A percentile compares a stretch with the other conserved stretches of the same genome.
These are phyloP conservation scores for Tolypocladium amazonense DNA, from an alignment of 2,329 filamentous ascomycete genomes.

Conservation along the genomic window DNA sequence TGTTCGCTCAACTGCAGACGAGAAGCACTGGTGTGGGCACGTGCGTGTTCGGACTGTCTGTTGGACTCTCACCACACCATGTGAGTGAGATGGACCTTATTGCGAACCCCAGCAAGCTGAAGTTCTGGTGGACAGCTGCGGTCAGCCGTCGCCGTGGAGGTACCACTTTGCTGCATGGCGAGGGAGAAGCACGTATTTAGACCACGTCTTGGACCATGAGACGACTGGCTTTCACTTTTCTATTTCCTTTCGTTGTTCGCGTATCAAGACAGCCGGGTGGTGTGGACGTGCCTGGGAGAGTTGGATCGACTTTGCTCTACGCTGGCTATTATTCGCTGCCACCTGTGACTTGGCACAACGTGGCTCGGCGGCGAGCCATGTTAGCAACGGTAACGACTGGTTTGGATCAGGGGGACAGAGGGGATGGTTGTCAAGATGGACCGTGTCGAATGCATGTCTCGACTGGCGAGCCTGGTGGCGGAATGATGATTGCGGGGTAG, in stretches of 20 bases:
- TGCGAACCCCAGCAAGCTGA: slow-evolving; percentile 11
- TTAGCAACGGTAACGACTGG: background rate
- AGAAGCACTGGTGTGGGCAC: slow-evolving; percentile 17
- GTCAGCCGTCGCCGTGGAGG: slow-evolving; percentile 12
- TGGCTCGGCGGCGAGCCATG: background rate
- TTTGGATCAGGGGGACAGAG: background rate
- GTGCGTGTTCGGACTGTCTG: slow-evolving; percentile 11
- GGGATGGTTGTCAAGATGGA: background rate
- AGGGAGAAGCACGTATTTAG: slow-evolving; percentile 31
- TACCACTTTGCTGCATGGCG: slow-evolving; percentile 23
- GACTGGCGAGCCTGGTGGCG: background rate
- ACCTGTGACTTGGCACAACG: background rate
- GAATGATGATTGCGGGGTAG: slow-evolving; percentile 2
- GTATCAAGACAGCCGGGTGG: slow-evolving; percentile 16
- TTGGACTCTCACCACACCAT: slow-evolving; percentile 17
- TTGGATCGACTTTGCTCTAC: slow-evolving; percentile 9
- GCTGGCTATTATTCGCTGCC: slow-evolving; percentile 5
- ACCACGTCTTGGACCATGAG: slow-evolving; percentile 40
- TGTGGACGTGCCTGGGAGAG: slow-evolving; percentile 13
- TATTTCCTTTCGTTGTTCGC: slow-evolving; percentile 24
- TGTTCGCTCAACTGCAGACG: slow-evolving; percentile 6
- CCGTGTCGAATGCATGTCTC: background rate
- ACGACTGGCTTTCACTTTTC: slow-evolving; percentile 32
- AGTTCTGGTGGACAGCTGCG: slow-evolving; percentile 14
- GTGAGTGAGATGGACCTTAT: slow-evolving; percentile 16